phyloP scores from a whole-genome alignment of 1,284 basidiomycete species.

The Ganoderma resinaceum region DNA sequence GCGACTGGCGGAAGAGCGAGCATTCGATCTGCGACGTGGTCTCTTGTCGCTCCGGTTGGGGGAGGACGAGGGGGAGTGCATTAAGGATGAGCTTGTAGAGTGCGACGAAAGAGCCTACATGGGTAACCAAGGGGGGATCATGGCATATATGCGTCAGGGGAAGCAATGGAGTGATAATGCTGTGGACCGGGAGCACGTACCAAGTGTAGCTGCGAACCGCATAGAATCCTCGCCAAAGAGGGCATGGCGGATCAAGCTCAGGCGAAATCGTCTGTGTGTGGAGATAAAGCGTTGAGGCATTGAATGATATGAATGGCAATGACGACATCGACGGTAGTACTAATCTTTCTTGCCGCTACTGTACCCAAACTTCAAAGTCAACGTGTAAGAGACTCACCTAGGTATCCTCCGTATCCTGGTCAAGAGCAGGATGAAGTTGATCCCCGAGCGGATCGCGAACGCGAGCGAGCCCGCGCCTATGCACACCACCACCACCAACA shows the following conservation, averaged over 20 bases:
- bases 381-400: slow-evolving; percentile 49
- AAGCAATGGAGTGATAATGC: slow-evolving; percentile 3
- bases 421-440: slow-evolving; percentile 81
- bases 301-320: background rate
- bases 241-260: slow-evolving; percentile 74
- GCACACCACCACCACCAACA: background rate
- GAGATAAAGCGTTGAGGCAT: background rate
- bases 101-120: slow-evolving; percentile 78
- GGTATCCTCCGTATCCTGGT: slow-evolving; percentile 72
- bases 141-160: slow-evolving; percentile 1
- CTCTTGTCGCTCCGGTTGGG: slow-evolving; percentile 45
- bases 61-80: slow-evolving; percentile 80
- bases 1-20: slow-evolving; percentile 45
- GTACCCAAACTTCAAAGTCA: background rate
- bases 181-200: slow-evolving; percentile 45
- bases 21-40: slow-evolving; percentile 33
- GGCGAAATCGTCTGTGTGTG: slow-evolving; percentile 41
- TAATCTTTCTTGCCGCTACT: background rate
- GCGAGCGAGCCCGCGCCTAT: slow-evolving; percentile 82
- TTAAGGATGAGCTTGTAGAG: slow-evolving; percentile 88
- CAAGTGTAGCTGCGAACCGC: slow-evolving; percentile 87
- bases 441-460: slow-evolving; percentile 79
- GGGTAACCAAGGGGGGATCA: background rate
- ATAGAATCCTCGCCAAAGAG: slow-evolving; percentile 83
- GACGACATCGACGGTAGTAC: background rate